phyloP scores from a whole-genome alignment of 768 basidiomycete genomes.

The Steccherinum ochraceum region DNA sequence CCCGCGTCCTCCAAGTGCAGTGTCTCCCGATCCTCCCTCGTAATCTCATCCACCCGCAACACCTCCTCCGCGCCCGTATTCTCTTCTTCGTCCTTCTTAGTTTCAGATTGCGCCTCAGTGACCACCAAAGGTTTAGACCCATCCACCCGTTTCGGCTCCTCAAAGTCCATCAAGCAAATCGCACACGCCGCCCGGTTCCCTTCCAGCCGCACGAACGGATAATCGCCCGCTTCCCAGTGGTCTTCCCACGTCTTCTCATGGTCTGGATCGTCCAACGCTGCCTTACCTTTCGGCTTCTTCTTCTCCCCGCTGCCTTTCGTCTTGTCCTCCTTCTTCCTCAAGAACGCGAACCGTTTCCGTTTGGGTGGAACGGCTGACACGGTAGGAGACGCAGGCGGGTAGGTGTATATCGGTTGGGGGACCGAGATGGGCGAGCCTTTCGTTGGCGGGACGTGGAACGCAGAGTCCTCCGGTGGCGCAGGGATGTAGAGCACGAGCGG shows the following conservation, averaged over 20 bases:
- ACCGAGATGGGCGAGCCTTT: slow-evolving; percentile 28
- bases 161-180: slow-evolving; percentile 82
- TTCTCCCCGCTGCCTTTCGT: slow-evolving; percentile 7
- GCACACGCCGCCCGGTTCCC: slow-evolving; percentile 81
- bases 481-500: slow-evolving; percentile 85
- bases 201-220: slow-evolving; percentile 78
- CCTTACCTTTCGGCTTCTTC: slow-evolving; percentile 14
- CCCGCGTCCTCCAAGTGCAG: slow-evolving; percentile 66
- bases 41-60: slow-evolving; percentile 20
- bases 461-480: slow-evolving; percentile 48
- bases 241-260: slow-evolving; percentile 61
- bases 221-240: slow-evolving; percentile 68
- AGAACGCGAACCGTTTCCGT: slow-evolving; percentile 49
- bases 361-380: slow-evolving; percentile 14
- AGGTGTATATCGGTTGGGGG: slow-evolving; percentile 47
- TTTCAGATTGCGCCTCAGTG: background rate
- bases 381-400: slow-evolving; percentile 44
- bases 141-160: slow-evolving; percentile 50
- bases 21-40: slow-evolving; percentile 34
- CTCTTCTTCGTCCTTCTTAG: slow-evolving; percentile 4
- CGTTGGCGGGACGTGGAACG: background rate
- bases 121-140: slow-evolving; percentile 25
- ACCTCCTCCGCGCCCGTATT: slow-evolving; percentile 26
- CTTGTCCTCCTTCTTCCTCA: slow-evolving; percentile 23
- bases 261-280: slow-evolving; percentile 15